phyloP scores from a whole-genome alignment of 148 eudicot genomes.

The Arbutus unedo region DNA sequence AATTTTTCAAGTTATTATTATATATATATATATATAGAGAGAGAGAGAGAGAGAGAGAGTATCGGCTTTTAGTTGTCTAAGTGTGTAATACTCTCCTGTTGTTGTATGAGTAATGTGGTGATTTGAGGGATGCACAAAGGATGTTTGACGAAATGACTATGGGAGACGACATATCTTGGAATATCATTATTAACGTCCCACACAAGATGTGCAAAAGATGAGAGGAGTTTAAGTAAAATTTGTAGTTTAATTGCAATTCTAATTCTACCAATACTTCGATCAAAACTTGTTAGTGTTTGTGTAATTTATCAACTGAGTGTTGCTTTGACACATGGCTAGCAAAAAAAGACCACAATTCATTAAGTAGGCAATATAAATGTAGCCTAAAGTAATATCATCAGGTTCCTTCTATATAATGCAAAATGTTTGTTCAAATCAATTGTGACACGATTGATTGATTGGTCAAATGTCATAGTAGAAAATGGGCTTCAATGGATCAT shows the following conservation, averaged over 20 bases:
- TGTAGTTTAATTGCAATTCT: background rate
- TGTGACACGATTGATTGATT: background rate
- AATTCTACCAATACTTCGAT: background rate
- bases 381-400: background rate
- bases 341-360: background rate
- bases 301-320: background rate
- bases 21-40: too few relatives aligned
- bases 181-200: too few relatives aligned
- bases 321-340: conserved; percentile 4
- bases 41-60: too few relatives aligned
- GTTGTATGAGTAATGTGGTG: too few relatives aligned
- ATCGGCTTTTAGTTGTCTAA: too few relatives aligned
- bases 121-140: too few relatives aligned
- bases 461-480: background rate
- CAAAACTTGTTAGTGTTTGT: background rate
- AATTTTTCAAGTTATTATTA: too few relatives aligned
- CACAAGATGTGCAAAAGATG: too few relatives aligned
- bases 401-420: background rate
- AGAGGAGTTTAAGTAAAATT: too few relatives aligned
- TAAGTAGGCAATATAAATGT: conserved; percentile 4
- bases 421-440: background rate
- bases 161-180: too few relatives aligned
- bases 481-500: background rate
- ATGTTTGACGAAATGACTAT: too few relatives aligned
- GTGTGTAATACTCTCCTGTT: too few relatives aligned